Base-by-base conservation (phyloP, 805 yeast genomes). In the Priceomyces melissophilus region DNA sequence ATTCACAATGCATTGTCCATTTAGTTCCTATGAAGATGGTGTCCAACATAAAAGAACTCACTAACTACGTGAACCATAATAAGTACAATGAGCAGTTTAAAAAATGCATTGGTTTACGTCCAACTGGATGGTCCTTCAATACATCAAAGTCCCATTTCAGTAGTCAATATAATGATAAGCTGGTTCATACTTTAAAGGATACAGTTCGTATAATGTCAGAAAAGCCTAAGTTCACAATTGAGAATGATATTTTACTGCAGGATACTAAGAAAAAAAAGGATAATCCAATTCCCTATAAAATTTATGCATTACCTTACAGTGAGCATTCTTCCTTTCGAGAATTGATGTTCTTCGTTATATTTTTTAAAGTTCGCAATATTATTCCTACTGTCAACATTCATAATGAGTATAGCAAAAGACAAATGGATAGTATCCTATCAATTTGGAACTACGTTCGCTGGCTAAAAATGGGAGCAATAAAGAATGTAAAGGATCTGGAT, bases 241-340 rank as follows among this genome's bases (percentile, higher is more conserved):
- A 44, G 35, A 56, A 58, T 8, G 63, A 67, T 45, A 56, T 69
- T n/a, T 44, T 67, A 27, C 53, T 55, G 10, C 72, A 67, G 44
- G 42, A 50, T 5, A 20, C 16, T 12, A 20, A n/a, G 8, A 39
- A 33, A 7, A 30, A 30, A 12, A 33, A 36, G 7, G 17, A 15
- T 7, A 52, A 44, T 31, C 8, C 25, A 20, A 20, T 20, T 8
- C 25, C 25, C 25, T 44, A 47, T 6, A 41, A 47, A 38, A 67
- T 79, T 1, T 81, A 82, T 49, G 60, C 75, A 9, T 76, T 90
- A 1, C 98, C 99, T 0, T 93, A 93, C 55, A 84, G 95, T 54
- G 99, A 93, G 56, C 99, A 93, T 63, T 87, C 96, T 9, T 87
- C 96, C 42, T 91, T 81, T 53, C 67, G 84, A 30, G 99, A 93